Conservation (phyloP, 805 yeast species). For the Ogataea naganishii region DNA sequence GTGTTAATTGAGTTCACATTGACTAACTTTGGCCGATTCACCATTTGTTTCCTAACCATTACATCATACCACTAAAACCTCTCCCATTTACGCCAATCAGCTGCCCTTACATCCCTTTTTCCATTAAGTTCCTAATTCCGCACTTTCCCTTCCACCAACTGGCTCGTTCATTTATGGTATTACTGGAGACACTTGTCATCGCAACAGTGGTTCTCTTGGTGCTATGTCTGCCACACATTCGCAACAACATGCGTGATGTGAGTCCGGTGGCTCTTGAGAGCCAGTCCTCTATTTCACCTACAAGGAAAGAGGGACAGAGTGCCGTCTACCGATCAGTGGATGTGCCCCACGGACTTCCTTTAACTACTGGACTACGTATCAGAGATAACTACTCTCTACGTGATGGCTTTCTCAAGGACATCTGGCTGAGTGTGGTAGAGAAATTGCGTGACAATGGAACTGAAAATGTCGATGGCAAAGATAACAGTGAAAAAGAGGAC, state of each 20-base stretch:
- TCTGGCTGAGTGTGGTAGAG: conserved; percentile 48
- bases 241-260: conserved; percentile 40
- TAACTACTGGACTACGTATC: conserved; percentile 62
- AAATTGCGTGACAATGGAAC: conserved; percentile 23
- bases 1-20: too few relatives aligned
- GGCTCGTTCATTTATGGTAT: background rate
- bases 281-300: conserved; percentile 60
- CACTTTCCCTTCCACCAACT: background rate
- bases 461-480: conserved; percentile 10
- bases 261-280: conserved; percentile 46
- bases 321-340: conserved; percentile 70
- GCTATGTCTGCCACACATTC: conserved; percentile 16
- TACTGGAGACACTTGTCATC: conserved; percentile 1
- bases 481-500: conserved; percentile 2
- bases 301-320: conserved; percentile 60
- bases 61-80: too few relatives aligned
- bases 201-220: conserved; percentile 4
- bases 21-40: too few relatives aligned
- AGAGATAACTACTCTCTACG: conserved; percentile 56
- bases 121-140: background rate
- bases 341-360: conserved; percentile 62
- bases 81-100: too few relatives aligned
- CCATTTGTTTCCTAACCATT: too few relatives aligned
- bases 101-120: too few relatives aligned
- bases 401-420: conserved; percentile 67